These are phyloP conservation scores for Hypomyces rosellus DNA, from an alignment of 2,329 filamentous ascomycete species.

Conservation along the genomic window DNA sequence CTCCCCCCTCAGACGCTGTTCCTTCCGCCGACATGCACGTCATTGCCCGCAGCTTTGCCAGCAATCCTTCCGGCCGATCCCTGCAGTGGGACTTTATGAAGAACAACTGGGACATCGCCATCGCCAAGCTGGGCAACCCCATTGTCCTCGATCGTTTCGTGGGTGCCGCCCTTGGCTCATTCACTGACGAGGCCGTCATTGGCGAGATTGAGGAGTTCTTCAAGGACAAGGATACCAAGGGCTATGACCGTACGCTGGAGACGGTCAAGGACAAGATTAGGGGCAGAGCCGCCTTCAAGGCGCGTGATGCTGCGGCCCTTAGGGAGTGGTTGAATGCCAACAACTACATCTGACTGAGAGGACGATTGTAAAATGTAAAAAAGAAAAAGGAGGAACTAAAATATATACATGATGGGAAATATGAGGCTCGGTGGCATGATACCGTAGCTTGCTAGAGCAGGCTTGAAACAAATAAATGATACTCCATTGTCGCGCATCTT, in stretches of 20 bases:
- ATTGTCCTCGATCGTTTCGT: constrained; percentile 88
- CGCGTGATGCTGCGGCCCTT: constrained; percentile 65
- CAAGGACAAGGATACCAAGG: constrained; percentile 73
- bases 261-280: constrained; percentile 82
- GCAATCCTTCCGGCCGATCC: constrained; percentile 65
- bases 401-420: background rate
- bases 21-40: constrained; percentile 83
- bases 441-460: too few species aligned
- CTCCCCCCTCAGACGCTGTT: constrained; percentile 56
- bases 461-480: too few species aligned
- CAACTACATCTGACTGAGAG: constrained; percentile 33
- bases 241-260: constrained; percentile 78
- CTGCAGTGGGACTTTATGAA: constrained; percentile 83
- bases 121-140: constrained; percentile 70
- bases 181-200: constrained; percentile 62
- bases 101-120: constrained; percentile 70
- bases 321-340: constrained; percentile 69
- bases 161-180: constrained; percentile 69
- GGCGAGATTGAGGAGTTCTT: constrained; percentile 83
- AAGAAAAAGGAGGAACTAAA: background rate
- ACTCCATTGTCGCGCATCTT: too few species aligned
- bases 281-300: constrained; percentile 74
- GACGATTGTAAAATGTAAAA: background rate
- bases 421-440: too few species aligned
- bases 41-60: constrained; percentile 64